Percentiles rank a stretch among this genome's conserved stretches.
These are phyloP conservation scores for Haberlea rhodopensis DNA, from an alignment of 257 asterid species.

Conservation along the genomic window DNA sequence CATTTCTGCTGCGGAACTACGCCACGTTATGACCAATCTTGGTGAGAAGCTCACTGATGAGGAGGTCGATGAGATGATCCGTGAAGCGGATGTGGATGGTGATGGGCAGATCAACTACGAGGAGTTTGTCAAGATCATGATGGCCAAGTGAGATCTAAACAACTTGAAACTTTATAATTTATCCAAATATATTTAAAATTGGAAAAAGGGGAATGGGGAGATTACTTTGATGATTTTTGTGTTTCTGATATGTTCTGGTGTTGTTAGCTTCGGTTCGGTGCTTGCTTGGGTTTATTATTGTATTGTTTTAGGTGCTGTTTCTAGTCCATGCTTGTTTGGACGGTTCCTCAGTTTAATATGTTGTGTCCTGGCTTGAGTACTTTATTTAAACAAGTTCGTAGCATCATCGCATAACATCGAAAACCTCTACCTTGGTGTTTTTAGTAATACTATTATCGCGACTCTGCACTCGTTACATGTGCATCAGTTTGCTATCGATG, in stretches of 20 bases:
- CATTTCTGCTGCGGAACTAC: too few species aligned
- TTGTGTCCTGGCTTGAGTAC: background rate
- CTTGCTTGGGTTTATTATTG: slow-evolving; percentile 29
- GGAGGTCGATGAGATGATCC: too few species aligned
- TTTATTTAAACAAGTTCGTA: too few species aligned
- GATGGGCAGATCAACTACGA: too few species aligned
- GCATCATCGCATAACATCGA: background rate
- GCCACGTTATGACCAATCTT: too few species aligned
- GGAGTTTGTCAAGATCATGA: too few species aligned
- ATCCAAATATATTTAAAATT: slow-evolving; percentile 12
- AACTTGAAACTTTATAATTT: slow-evolving; percentile 25
- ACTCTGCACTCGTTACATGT: too few species aligned
- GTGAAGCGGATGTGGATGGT: too few species aligned
- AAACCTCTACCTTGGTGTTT: background rate
- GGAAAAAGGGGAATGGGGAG: slow-evolving; percentile 28
- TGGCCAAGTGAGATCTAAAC: too few species aligned
- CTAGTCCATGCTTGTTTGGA: slow-evolving; percentile 35
- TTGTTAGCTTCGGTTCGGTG: slow-evolving; percentile 28
- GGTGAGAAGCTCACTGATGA: too few species aligned
- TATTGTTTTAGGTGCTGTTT: slow-evolving; percentile 34
- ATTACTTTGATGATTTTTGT: slow-evolving; percentile 24
- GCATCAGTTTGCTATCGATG: too few species aligned
- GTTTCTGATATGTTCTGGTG: slow-evolving; percentile 26
- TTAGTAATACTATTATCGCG: background rate
- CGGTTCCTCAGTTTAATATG: slow-evolving; percentile 23